These are phyloP conservation scores for Cercophora scortea DNA, from an alignment of 495 filamentous ascomycete genomes.

Conservation along the genomic window DNA sequence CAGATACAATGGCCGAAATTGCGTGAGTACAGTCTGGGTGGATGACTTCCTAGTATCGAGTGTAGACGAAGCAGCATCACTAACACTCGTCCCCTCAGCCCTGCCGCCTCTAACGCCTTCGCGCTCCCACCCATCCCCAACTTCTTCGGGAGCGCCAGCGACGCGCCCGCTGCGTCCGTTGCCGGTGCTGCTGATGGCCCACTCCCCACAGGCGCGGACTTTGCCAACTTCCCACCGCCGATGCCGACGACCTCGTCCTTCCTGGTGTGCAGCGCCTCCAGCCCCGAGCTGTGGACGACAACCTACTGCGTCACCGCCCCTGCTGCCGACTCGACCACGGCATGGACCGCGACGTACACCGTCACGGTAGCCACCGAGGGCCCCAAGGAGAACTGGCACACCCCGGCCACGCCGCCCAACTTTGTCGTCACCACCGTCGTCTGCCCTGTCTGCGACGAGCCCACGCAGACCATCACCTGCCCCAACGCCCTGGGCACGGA, in stretches of 20 bases:
- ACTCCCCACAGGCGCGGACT: no score
- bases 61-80: no score
- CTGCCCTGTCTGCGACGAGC: slow-evolving; percentile 21
- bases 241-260: slow-evolving; percentile 7
- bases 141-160: no score
- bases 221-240: no score
- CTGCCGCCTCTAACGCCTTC: no score
- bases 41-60: no score
- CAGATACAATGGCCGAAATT: no score
- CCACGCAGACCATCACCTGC: slow-evolving; percentile 27
- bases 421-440: slow-evolving; percentile 32
- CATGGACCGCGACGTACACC: slow-evolving; percentile 37
- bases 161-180: no score
- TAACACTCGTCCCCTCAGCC: no score
- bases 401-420: slow-evolving; percentile 19
- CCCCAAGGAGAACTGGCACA: slow-evolving; percentile 16
- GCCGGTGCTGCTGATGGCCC: no score
- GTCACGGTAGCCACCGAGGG: slow-evolving; percentile 32
- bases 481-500: slow-evolving; percentile 23
- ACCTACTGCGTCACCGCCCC: slow-evolving; percentile 33
- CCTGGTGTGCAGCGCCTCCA: slow-evolving; percentile 9
- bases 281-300: slow-evolving; percentile 23
- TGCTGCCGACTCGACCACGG: slow-evolving; percentile 32
- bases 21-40: no score
- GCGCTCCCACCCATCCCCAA: no score